Evolutionary conservation across 768 basidiomycete species (phyloP), one percentile per base, ranked within the genome.

Genomic region (Tephrocybe rancida): DNA sequence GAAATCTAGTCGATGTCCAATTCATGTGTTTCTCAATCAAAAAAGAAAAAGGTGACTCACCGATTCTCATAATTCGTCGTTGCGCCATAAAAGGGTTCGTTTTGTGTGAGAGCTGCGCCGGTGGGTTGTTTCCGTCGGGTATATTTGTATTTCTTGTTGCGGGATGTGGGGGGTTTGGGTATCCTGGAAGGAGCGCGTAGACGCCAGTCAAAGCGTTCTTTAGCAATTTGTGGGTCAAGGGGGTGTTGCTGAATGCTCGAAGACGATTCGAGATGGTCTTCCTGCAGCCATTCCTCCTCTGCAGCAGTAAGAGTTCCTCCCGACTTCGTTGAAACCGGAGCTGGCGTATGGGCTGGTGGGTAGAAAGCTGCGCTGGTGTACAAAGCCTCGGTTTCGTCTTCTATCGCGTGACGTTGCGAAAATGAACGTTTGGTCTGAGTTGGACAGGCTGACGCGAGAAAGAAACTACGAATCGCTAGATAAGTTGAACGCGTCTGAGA

Each of bases 121-220:
- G 71, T 66, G 27, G 79, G 76, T 35, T 66, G 64, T 47, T 72
- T 67, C 43, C 82, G 76, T 73, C 55, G 70, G 48, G 64, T 68
- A 69, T 48, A 58, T 57, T 54, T 68, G 68, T 48, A 58, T 57
- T 54, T 48, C 64, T 43, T 52, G 32, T 48, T 37, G 19, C 48
- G 26, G 30, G 13, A 55, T 61, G 26, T 22, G 44, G 48, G 50
- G 19, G 52, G 44, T 39, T 60, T 62, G 51, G 47, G 52, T 52
- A 57, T 29, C 50, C 82, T 73, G 13, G 85, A 86, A 10, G 71
- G 54, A 7, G 85, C 79, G 18, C 83, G 74, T 34, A 73, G 60
- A 37, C 84, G 74, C 87, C 88, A 89, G 60, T 88, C 81, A 64
- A 83, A 86, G 6, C 87, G 73, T 21, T 63, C 62, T 24, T 57